Evolutionary conservation across 805 yeast species (phyloP).

Genomic region (Starmerella etchellsii): DNA sequence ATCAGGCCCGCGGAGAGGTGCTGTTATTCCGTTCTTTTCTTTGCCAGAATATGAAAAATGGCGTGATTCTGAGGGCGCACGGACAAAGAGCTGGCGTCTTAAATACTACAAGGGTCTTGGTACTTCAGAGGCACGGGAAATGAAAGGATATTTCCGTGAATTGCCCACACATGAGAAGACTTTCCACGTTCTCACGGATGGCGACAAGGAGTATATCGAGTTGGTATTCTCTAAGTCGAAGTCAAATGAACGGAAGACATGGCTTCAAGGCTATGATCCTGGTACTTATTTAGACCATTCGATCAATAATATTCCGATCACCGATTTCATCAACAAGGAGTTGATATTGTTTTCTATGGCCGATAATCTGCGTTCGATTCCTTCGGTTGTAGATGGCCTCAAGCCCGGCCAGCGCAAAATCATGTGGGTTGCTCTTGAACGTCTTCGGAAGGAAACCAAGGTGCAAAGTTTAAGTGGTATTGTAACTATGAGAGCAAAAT

Average conservation of each 20-base stretch:
- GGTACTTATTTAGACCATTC: slow-evolving; percentile 85
- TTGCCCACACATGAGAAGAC: slow-evolving; percentile 75
- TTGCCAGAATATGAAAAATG: slow-evolving; percentile 94
- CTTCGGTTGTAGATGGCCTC: slow-evolving; percentile 85
- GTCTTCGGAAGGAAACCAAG: slow-evolving; percentile 62
- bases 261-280: slow-evolving; percentile 83
- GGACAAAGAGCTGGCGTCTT: slow-evolving; percentile 63
- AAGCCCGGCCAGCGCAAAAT: slow-evolving; percentile 97
- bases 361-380: slow-evolving; percentile 89
- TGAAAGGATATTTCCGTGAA: slow-evolving; percentile 75
- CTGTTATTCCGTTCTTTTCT: slow-evolving; percentile 64
- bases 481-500: slow-evolving; percentile 76
- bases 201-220: slow-evolving; percentile 66
- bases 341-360: slow-evolving; percentile 92
- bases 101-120: slow-evolving; percentile 98
- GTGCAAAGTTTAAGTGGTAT: slow-evolving; percentile 87
- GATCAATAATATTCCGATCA: slow-evolving; percentile 64
- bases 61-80: slow-evolving; percentile 72
- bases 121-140: slow-evolving; percentile 74
- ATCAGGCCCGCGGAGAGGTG: slow-evolving; percentile 32
- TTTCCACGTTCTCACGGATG: slow-evolving; percentile 65
- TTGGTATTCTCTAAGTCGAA: slow-evolving; percentile 88
- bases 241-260: slow-evolving; percentile 94
- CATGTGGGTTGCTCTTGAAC: slow-evolving; percentile 74
- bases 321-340: slow-evolving; percentile 90